Evolutionary conservation across 2,329 filamentous ascomycete species (phyloP).

Genomic region (Penicillium sp.): DNA sequence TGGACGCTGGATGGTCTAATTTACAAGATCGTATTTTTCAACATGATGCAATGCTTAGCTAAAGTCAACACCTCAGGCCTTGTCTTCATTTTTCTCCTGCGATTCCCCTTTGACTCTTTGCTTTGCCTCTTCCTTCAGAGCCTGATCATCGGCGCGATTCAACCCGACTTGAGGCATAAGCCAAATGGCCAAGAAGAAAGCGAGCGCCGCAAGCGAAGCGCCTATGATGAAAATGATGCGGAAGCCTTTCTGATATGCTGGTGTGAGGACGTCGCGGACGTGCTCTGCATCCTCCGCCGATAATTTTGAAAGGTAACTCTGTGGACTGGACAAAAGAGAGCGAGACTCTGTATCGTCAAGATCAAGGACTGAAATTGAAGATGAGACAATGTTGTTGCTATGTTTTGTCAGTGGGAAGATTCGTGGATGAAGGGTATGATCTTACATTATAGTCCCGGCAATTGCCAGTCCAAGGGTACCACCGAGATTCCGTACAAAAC

Average conservation of each 20-base stretch:
- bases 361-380: constrained; percentile 28
- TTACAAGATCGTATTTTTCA: too few species aligned
- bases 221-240: constrained; percentile 44
- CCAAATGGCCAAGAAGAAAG: constrained; percentile 34
- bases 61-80: not conserved
- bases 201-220: constrained; percentile 37
- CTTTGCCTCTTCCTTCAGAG: constrained; percentile 33
- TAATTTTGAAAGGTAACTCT: constrained; percentile 31
- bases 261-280: constrained; percentile 32
- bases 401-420: not conserved
- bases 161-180: constrained; percentile 42
- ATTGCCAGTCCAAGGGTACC: constrained; percentile 45
- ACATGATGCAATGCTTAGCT: too few species aligned
- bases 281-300: constrained; percentile 24
- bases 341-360: constrained; percentile 23
- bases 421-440: too few species aligned
- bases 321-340: constrained; percentile 33
- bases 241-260: constrained; percentile 43
- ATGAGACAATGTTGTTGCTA: constrained; percentile 35
- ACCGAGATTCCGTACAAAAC: constrained; percentile 46
- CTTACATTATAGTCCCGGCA: constrained; percentile 45
- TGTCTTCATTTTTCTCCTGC: constrained; percentile 19
- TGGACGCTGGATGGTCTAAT: too few species aligned
- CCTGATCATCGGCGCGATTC: constrained; percentile 31
- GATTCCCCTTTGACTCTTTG: constrained; percentile 17